Percentiles rank a stretch among this genome's conserved stretches.
Conservation (phyloP, 345 rosid genomes). For the Erucastrum elatum region DNA sequence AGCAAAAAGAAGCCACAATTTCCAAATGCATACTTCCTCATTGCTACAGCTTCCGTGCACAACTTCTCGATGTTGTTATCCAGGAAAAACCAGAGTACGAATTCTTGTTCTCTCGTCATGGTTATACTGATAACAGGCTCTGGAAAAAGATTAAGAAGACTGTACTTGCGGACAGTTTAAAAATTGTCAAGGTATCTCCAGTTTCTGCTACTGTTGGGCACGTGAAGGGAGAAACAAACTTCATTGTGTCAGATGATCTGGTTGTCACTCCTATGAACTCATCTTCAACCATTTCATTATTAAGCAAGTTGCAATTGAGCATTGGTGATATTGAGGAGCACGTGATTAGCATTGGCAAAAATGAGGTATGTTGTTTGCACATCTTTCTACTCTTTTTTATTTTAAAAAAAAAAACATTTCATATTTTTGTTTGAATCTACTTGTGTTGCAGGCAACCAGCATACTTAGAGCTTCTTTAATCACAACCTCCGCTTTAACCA, state of each 20-base stretch:
- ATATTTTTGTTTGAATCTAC: neutral
- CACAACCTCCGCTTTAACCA: constrained; percentile 14
- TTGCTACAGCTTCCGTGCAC: neutral
- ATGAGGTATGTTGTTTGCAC: neutral
- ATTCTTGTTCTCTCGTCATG: neutral
- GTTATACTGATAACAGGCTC: neutral
- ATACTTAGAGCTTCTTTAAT: constrained; percentile 26
- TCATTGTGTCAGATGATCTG: constrained; percentile 27
- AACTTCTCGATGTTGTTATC: neutral
- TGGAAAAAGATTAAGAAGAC: neutral
- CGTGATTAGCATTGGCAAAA: constrained; percentile 13
- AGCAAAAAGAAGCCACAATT: neutral
- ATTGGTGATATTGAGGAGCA: constrained; percentile 19
- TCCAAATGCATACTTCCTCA: constrained; percentile 9
- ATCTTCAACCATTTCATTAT: constrained; percentile 15
- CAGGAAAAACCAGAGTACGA: neutral
- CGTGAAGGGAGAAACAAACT: constrained; percentile 16
- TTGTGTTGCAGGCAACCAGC: constrained; percentile 13
- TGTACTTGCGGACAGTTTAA: neutral
- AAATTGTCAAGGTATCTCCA: neutral
- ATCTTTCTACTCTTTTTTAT: neutral
- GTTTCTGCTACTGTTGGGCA: neutral
- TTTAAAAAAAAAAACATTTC: neutral
- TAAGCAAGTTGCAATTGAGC: constrained; percentile 17
- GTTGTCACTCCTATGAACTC: constrained; percentile 20